Base-by-base conservation (phyloP, 2,329 filamentous ascomycete genomes). In the Microdochium bolleyi region DNA sequence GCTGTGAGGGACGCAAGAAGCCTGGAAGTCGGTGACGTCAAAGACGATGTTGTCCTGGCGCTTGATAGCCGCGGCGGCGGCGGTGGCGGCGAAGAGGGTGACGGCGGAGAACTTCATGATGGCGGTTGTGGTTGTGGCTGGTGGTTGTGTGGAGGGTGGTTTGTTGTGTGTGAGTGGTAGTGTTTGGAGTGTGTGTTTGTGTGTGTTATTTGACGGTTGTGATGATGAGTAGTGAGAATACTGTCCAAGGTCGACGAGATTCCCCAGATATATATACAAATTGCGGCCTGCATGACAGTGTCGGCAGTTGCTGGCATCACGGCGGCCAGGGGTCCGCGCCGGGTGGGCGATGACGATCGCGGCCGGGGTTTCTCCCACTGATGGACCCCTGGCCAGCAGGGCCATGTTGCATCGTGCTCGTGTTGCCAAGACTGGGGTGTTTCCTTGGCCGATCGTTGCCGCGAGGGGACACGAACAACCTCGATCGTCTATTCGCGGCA, bases 1-100 rank as follows among this genome's bases (percentile, higher is more conserved):
- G 55, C 61, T 60, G 58, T 67, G 64, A 21, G 57, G 56, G 24
- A 64, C 55, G 56, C 64, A 67, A 49, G 56, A 55, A 34, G 64
- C 64, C 14, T 38, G 55, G 58, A 67, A 66, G 14, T 57, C 52
- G 32, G 61, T 58, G 50, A 67, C 60, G 13, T 57, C 49, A 52
- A 62, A 67, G 50, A 61, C 55, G 37, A 19, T 9, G 38, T 55
- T 54, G 51, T 58, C 52, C 30, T 57, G 58, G 51, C 55, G 25
- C 51, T 56, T 38, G 24, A 63, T 27, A 16, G 55, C 50, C 2
- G 56, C 54, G 24, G 61, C 62, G 19, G 59, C 53, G 30, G 58
- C 60, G 34, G 56, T 49, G 51, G 59, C 58, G 24, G 60, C 52
- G 27, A 63, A 55, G 51, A 56, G 50, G 55, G 60, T 49, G 52